phyloP scores from a whole-genome alignment of 768 basidiomycete species.

The Boletus rubroflammeus region DNA sequence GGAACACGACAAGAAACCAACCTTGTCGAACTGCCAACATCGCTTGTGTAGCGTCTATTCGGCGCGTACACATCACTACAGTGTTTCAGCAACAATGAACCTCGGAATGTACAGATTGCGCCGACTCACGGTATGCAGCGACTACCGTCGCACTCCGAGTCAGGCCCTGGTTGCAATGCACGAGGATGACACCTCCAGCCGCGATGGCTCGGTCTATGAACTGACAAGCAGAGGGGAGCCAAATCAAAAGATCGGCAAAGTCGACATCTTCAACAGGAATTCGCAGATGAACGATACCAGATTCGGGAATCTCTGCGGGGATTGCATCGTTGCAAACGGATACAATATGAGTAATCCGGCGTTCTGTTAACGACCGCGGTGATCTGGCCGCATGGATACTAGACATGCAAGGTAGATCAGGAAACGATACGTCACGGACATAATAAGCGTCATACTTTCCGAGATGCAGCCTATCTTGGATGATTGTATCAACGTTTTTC shows the following conservation, averaged over 20 bases:
- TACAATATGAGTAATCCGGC: slow-evolving; percentile 74
- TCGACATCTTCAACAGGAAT: slow-evolving; percentile 69
- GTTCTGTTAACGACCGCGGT: slow-evolving; percentile 66
- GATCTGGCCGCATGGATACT: slow-evolving; percentile 71
- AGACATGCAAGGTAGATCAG: slow-evolving; percentile 44
- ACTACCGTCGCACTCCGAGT: slow-evolving; percentile 68
- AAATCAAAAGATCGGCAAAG: slow-evolving; percentile 64
- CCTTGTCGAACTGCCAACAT: slow-evolving; percentile 60
- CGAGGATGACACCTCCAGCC: slow-evolving; percentile 57
- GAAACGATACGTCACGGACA: slow-evolving; percentile 21
- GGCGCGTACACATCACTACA: slow-evolving; percentile 65
- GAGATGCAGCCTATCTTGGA: slow-evolving; percentile 62
- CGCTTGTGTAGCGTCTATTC: slow-evolving; percentile 54
- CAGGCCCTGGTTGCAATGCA: slow-evolving; percentile 64
- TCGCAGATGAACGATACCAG: slow-evolving; percentile 65
- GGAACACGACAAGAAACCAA: slow-evolving; percentile 24
- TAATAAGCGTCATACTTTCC: slow-evolving; percentile 58
- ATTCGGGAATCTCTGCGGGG: slow-evolving; percentile 66
- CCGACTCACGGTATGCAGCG: slow-evolving; percentile 66
- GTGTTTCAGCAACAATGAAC: slow-evolving; percentile 10
- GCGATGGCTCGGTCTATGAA: slow-evolving; percentile 63
- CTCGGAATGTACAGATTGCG: neutral
- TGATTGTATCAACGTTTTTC: slow-evolving; percentile 67
- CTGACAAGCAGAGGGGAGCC: slow-evolving; percentile 60
- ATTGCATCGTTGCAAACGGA: slow-evolving; percentile 74